Evolutionary conservation across 2,329 filamentous ascomycete genomes (phyloP).

Genomic region (Pseudogymnoascus sp.): DNA sequence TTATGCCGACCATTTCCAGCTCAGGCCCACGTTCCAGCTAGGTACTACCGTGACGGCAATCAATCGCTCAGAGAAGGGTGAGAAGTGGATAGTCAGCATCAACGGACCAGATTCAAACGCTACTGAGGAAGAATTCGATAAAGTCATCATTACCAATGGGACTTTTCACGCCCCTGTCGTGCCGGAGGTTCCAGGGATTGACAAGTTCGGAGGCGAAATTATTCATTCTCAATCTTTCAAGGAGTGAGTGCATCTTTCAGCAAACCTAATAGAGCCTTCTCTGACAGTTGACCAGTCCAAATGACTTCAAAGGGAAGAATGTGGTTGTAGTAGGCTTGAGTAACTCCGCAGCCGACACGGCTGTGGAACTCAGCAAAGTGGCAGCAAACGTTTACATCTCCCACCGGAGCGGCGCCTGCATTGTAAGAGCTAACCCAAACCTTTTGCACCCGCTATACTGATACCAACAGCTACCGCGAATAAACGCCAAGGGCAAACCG

Average conservation of each 20-base stretch:
- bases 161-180: conserved; percentile 30
- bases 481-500: conserved; percentile 17
- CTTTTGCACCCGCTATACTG: not conserved
- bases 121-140: conserved; percentile 29
- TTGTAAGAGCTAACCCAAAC: conserved; percentile 23
- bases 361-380: conserved; percentile 28
- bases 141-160: conserved; percentile 30
- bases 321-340: conserved; percentile 38
- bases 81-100: conserved; percentile 29
- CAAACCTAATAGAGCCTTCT: not conserved
- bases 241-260: not conserved
- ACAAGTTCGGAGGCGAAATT: conserved; percentile 31
- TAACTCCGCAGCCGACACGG: conserved; percentile 32
- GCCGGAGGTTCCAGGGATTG: conserved; percentile 30
- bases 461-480: conserved; percentile 14
- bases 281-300: conserved; percentile 20
- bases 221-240: conserved; percentile 30
- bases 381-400: conserved; percentile 35
- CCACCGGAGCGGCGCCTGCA: conserved; percentile 31
- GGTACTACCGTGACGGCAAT: conserved; percentile 27
- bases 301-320: conserved; percentile 33
- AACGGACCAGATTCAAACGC: conserved; percentile 19
- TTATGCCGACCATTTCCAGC: conserved; percentile 34
- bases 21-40: conserved; percentile 29
- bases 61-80: conserved; percentile 22